Evolutionary conservation across 2,329 filamentous ascomycete species (phyloP).

Genomic region (Pestalotiopsis sp.): DNA sequence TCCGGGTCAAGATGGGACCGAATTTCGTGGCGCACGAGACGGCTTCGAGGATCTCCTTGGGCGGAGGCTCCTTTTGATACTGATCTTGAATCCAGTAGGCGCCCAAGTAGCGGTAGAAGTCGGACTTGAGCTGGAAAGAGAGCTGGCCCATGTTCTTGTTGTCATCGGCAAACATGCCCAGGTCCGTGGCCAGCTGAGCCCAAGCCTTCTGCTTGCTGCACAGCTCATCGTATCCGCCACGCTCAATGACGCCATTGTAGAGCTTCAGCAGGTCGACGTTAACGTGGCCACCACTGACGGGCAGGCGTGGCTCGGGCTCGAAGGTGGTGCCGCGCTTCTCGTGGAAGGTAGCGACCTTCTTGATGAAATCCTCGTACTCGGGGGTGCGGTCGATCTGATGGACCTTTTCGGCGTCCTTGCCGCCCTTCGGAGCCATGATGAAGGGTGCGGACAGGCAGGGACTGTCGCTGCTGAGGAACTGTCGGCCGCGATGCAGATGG

Average conservation of each 20-base stretch:
- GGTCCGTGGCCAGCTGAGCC: constrained; percentile 76
- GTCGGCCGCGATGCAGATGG: constrained; percentile 33
- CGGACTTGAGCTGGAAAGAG: constrained; percentile 82
- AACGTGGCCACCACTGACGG: constrained; percentile 72
- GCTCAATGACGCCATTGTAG: constrained; percentile 74
- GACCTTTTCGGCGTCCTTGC: constrained; percentile 25
- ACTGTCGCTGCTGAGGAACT: not conserved
- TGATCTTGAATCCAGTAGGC: constrained; percentile 83
- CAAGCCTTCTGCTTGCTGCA: constrained; percentile 84
- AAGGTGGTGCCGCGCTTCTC: constrained; percentile 77
- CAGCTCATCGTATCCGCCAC: constrained; percentile 85
- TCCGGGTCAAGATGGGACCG: constrained; percentile 76
- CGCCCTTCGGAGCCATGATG: constrained; percentile 32
- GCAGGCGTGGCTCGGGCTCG: constrained; percentile 67
- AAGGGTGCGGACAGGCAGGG: constrained; percentile 2
- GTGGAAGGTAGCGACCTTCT: constrained; percentile 73
- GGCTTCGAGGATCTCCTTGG: constrained; percentile 85
- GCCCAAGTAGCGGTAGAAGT: constrained; percentile 87
- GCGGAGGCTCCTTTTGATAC: constrained; percentile 79
- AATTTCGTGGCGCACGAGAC: constrained; percentile 78
- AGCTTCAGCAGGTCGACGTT: constrained; percentile 78
- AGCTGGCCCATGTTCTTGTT: constrained; percentile 67
- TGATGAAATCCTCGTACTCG: constrained; percentile 81
- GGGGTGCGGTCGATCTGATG: constrained; percentile 59
- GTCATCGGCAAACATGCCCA: constrained; percentile 74